phyloP scores from a whole-genome alignment of 495 filamentous ascomycete genomes.

The Penicillium canariense region DNA sequence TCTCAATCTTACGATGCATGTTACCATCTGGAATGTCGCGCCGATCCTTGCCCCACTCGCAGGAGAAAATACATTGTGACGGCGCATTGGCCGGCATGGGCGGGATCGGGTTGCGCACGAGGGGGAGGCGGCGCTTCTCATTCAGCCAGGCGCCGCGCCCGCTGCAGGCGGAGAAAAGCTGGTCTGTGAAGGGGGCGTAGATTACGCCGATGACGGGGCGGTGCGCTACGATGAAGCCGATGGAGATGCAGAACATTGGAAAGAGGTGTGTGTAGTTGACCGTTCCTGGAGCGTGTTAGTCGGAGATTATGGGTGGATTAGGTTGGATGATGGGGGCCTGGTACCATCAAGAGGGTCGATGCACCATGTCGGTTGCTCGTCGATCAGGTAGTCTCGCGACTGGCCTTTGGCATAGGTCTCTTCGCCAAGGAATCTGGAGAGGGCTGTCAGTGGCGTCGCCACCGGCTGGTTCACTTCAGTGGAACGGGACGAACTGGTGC shows the following conservation, averaged over 20 bases:
- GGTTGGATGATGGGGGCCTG: not conserved
- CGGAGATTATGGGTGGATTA: not conserved
- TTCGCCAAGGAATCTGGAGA: constrained; percentile 64
- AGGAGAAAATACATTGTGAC: constrained; percentile 62
- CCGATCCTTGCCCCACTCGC: constrained; percentile 73
- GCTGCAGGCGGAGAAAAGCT: constrained; percentile 60
- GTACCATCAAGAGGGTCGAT: constrained; percentile 65
- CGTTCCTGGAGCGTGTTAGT: constrained; percentile 37
- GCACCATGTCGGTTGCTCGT: constrained; percentile 62
- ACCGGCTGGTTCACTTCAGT: too few species aligned
- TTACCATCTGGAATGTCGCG: constrained; percentile 60
- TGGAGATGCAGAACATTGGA: constrained; percentile 71
- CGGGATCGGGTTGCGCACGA: constrained; percentile 55
- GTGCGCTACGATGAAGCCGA: constrained; percentile 57
- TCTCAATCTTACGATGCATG: constrained; percentile 63
- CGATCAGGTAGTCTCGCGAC: constrained; percentile 60
- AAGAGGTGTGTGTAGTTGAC: constrained; percentile 73
- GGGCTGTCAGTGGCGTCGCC: not conserved
- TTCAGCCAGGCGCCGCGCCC: constrained; percentile 67
- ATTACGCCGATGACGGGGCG: constrained; percentile 62
- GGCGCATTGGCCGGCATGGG: constrained; percentile 62
- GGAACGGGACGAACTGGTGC: constrained; percentile 50
- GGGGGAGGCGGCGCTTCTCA: constrained; percentile 55
- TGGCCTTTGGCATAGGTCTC: constrained; percentile 62
- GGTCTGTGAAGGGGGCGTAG: constrained; percentile 61